Base-by-base conservation (phyloP, 2,329 filamentous ascomycete genomes). In the Ophiognomonia clavigignenti-juglandacearum region DNA sequence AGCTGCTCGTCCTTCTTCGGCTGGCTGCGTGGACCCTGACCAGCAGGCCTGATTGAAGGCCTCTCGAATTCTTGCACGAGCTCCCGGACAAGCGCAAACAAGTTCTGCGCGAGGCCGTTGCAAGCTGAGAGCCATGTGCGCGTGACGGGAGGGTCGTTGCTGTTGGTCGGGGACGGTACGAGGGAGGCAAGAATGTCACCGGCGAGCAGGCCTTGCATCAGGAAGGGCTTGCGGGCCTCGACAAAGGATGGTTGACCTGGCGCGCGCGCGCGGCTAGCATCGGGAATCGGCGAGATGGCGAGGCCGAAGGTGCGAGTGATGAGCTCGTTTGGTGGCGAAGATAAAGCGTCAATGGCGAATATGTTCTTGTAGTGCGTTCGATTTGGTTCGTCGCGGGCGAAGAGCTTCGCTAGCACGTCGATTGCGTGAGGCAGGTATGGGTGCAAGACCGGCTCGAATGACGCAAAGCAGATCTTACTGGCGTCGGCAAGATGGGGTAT, bases 331-430 rank as follows among this genome's bases (percentile, higher is more conserved):
- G 86, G 79, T 7, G 82, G 75, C 2, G 72, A 73, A 9, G 80
- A 77, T 14, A 71, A 70, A 6, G 82, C 75, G 57, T 95, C 90
- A 6, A 83, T 75, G 18, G 82, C 73, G 58, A 97, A 95, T 9
- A 97, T 85, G 34, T 80, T 74, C 62, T 86, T 87, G 71, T 91
- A 97, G 57, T 87, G 84, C 3, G 82, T 83, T 52, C 93, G 76
- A 59, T 98, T 98, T 0, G 93, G 92, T 57, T 97, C 92, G 62
- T 97, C 93, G 43, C 91, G 80, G 4, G 93, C 92, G 22, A 98
- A 74, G 3, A 98, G 73, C 65, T 97, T 97, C 2, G 93, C 92
- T 22, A 97, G 71, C 39, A 86, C 86, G 62, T 98, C 93, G 16
- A 97, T 81, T 1, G 93, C 93, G 31, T 88, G 82, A 3, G 92